Evolutionary conservation across 176 grass and related monocot species (phyloP), one percentile per base, ranked within the genome.

Genomic region (Melocanna baccifera): DNA sequence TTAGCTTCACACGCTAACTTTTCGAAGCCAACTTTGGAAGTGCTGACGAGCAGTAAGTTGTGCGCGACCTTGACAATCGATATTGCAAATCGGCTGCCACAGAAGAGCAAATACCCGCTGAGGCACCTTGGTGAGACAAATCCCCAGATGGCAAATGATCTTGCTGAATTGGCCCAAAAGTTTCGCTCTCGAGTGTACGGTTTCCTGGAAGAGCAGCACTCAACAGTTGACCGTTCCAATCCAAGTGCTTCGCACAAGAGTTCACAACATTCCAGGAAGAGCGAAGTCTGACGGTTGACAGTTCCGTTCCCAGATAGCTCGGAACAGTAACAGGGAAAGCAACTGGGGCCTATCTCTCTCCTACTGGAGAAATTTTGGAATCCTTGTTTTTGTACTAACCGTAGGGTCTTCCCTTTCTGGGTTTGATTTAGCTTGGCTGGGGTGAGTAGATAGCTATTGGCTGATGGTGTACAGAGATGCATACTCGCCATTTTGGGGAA

Each of bases 1-100:
- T 45, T 98, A 81, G 84, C 83, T 55, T 95, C 95, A 12, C 90
- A 98, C 26, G 25, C 89, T 12, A 88, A 80, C 28, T 98, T 91
- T 83, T 93, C 95, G 32, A 94, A 89, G 66, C 71, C 89, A 73
- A 93, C 92, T 22, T 58, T 98, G 63, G 92, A 95, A 80, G 79
- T 92, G 66, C 76, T 98, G 77, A 91, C 59, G 2, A 67, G 61
- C 40, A 90, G 82, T 16, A 94, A 90, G 52, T 37, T 65, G 22
- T 95, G 89, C 42, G 71, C 81, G 64, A 88, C 85, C 83, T 83
- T 93, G 75, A 94, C 92, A 62, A 85, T 98, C 0, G 87, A 93
- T 55, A 82, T 93, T 28, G 91, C 83, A 12, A 93, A 90, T 67
- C 81, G 89, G 66, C 74, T 95, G 56, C 85, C 89, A 13, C 91